These are phyloP conservation scores for Pythium guiyangense DNA, from an alignment of 352 stramenopile genomes.

Conservation along the genomic window DNA sequence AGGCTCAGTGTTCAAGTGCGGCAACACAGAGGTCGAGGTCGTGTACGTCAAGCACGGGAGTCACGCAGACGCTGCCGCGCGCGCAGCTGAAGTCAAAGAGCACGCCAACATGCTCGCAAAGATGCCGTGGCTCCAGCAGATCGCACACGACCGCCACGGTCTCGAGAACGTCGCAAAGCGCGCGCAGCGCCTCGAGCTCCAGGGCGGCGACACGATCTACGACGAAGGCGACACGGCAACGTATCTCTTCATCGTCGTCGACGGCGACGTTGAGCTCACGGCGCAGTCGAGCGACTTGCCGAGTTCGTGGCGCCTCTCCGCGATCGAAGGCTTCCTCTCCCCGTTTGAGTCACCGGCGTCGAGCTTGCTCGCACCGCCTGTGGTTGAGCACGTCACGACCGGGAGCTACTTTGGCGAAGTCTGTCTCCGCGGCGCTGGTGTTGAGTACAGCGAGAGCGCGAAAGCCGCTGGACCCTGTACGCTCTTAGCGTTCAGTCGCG, in stretches of 20 bases:
- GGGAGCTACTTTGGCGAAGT: conserved; percentile 66
- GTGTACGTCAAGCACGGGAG: conserved; percentile 42
- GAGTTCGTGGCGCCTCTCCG: conserved; percentile 10
- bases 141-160: conserved; percentile 33
- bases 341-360: not conserved
- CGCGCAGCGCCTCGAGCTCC: conserved; percentile 35
- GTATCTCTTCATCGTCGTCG: conserved; percentile 65
- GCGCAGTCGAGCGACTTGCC: conserved; percentile 5
- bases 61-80: conserved; percentile 6
- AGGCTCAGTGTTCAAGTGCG: conserved; percentile 57
- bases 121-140: conserved; percentile 62
- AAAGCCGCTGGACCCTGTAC: conserved; percentile 26
- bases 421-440: conserved; percentile 23
- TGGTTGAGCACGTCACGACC: conserved; percentile 27
- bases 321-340: conserved; percentile 8
- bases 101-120: conserved; percentile 35
- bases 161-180: conserved; percentile 49
- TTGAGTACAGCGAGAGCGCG: conserved; percentile 55
- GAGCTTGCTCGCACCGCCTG: not conserved
- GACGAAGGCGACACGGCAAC: conserved; percentile 52
- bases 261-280: conserved; percentile 37
- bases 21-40: conserved; percentile 57
- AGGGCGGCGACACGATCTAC: conserved; percentile 44
- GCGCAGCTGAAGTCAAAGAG: conserved; percentile 33
- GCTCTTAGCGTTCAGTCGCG: conserved; percentile 46